A percentile compares a stretch with the other conserved stretches of the same genome.
Evolutionary conservation across 2,329 filamentous ascomycete genomes (phyloP).

Genomic region (Aspergillus novoparasiticus): DNA sequence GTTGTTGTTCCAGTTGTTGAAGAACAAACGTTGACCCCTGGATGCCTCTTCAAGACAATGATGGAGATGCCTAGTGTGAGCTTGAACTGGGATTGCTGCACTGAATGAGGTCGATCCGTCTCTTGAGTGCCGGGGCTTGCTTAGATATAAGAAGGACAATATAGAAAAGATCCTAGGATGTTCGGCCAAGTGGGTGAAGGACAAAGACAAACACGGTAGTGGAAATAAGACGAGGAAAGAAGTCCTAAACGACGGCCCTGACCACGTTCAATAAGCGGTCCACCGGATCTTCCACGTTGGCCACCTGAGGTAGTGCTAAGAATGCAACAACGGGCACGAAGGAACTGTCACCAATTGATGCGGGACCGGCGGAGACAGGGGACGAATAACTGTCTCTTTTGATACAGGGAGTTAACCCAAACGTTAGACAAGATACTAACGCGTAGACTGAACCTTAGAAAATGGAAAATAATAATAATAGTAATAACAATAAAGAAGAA

Average conservation of each 20-base stretch:
- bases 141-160: conserved; percentile 20
- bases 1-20: not conserved
- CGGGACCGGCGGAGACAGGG: conserved; percentile 13
- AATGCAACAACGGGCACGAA: conserved; percentile 20
- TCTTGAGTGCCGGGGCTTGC: conserved; percentile 21
- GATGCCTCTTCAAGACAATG: conserved; percentile 14
- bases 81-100: conserved; percentile 19
- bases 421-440: conserved; percentile 16
- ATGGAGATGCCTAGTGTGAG: conserved; percentile 20
- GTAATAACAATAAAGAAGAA: conserved; percentile 8
- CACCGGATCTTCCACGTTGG: conserved; percentile 24
- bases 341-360: conserved; percentile 11
- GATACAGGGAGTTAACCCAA: conserved; percentile 18
- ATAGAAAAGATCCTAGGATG: conserved; percentile 27
- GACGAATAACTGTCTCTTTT: conserved; percentile 18
- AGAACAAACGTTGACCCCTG: conserved; percentile 7
- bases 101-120: conserved; percentile 23
- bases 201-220: conserved; percentile 25
- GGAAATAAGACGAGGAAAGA: conserved; percentile 29
- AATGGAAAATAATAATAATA: conserved; percentile 10
- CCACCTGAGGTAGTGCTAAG: conserved; percentile 19
- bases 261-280: conserved; percentile 22
- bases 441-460: conserved; percentile 16
- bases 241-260: conserved; percentile 17
- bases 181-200: conserved; percentile 27